Percentiles rank a stretch among this genome's conserved stretches.
These are phyloP conservation scores for Fusarium verrucosum DNA, from an alignment of 2,329 filamentous ascomycete species.

Conservation along the genomic window DNA sequence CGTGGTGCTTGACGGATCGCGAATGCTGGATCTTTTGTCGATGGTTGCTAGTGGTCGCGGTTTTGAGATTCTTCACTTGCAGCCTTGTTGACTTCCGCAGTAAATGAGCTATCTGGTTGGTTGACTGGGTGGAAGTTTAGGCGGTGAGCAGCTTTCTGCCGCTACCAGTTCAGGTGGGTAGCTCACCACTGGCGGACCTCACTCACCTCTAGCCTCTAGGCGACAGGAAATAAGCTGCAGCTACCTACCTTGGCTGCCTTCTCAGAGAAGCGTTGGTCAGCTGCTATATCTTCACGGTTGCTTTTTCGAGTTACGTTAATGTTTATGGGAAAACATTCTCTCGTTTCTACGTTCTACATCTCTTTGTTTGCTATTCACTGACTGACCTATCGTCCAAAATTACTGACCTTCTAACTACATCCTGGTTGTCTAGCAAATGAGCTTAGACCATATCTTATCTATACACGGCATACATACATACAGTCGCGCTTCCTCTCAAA, in stretches of 20 bases:
- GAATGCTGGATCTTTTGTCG: conserved; percentile 37
- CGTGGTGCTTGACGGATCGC: conserved; percentile 37
- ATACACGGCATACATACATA: neutral
- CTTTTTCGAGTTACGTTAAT: neutral
- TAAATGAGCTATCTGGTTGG: conserved; percentile 43
- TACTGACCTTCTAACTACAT: neutral
- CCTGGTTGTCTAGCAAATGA: conserved; percentile 2
- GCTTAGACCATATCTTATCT: conserved; percentile 9
- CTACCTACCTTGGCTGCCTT: too few relatives aligned
- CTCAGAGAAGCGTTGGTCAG: neutral
- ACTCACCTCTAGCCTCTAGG: too few relatives aligned
- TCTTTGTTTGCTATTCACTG: neutral
- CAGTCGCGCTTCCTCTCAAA: conserved; percentile 11
- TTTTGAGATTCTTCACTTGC: conserved; percentile 45
- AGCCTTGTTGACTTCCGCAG: conserved; percentile 47
- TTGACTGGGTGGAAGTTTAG: neutral
- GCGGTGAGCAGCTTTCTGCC: conserved; percentile 48
- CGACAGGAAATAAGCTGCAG: neutral
- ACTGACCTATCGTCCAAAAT: neutral
- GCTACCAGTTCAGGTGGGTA: conserved; percentile 2
- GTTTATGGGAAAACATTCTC: too few relatives aligned
- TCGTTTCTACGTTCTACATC: neutral
- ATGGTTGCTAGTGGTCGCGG: conserved; percentile 40
- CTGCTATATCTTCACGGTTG: neutral
- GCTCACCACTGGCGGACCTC: too few relatives aligned